Evolutionary conservation across 225 moss, liverwort and hornwort species (phyloP).

Genomic region (Anthoceros angustus): DNA sequence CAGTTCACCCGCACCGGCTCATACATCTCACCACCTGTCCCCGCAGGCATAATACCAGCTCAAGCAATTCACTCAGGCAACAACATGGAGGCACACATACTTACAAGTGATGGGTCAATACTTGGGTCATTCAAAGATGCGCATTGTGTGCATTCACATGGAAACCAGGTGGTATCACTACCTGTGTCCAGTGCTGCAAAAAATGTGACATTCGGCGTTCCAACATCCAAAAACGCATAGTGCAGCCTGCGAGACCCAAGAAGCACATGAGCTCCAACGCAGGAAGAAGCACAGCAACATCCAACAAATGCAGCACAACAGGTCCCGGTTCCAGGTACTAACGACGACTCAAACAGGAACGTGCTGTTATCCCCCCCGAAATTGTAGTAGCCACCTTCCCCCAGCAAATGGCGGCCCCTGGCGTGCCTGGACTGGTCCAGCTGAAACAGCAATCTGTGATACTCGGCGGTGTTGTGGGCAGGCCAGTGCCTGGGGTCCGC

Average conservation of each 20-base stretch:
- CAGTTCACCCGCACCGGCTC: background rate
- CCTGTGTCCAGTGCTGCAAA: slow-evolving; percentile 74
- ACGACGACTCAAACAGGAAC: background rate
- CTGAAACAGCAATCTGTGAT: background rate
- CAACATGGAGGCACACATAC: slow-evolving; percentile 1
- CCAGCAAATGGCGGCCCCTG: background rate
- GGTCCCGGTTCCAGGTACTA: background rate
- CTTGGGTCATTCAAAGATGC: slow-evolving; percentile 41
- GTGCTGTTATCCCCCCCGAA: background rate
- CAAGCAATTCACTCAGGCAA: background rate
- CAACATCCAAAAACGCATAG: slow-evolving; percentile 51
- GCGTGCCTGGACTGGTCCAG: background rate
- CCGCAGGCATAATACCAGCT: background rate
- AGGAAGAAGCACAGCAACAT: background rate
- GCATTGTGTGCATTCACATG: slow-evolving; percentile 74
- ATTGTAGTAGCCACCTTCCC: background rate
- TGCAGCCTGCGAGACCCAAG: slow-evolving; percentile 34
- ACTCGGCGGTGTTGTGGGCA: background rate
- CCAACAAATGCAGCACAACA: background rate
- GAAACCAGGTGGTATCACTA: slow-evolving; percentile 83
- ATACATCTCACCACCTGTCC: background rate
- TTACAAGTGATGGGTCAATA: slow-evolving; percentile 40
- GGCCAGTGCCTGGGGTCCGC: background rate
- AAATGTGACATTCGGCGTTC: slow-evolving; percentile 50
- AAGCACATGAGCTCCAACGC: background rate